These are phyloP conservation scores for Zygotorulaspora mrakii DNA, from an alignment of 1,139 yeast genomes.

Conservation along the genomic window DNA sequence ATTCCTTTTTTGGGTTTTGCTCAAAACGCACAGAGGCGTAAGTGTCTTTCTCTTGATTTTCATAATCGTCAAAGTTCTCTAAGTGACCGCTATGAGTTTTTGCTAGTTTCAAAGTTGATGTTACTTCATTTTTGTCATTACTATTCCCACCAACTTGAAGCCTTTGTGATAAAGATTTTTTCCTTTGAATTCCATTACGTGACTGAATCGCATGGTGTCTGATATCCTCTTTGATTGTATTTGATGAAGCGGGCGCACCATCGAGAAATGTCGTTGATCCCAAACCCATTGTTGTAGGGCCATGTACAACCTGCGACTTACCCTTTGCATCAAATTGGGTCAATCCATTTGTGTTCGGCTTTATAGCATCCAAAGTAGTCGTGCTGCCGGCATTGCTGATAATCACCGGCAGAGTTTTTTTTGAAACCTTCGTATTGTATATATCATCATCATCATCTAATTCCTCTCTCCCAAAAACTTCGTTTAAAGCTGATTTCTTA, in stretches of 20 bases:
- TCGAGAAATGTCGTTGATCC: conserved; percentile 91
- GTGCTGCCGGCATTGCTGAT: conserved; percentile 13
- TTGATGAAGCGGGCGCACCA: conserved; percentile 88
- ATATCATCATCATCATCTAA: conserved; percentile 17
- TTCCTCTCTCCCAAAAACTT: conserved; percentile 29
- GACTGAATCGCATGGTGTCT: conserved; percentile 20
- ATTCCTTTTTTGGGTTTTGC: conserved; percentile 32
- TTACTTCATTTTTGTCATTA: conserved; percentile 3
- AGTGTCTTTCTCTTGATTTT: conserved; percentile 33
- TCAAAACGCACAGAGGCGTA: conserved; percentile 31
- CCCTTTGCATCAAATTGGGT: conserved; percentile 63
- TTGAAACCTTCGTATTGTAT: conserved; percentile 9
- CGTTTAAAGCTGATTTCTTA: conserved; percentile 35
- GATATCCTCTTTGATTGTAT: conserved; percentile 42
- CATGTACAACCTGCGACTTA: conserved; percentile 75
- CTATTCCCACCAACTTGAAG: conserved; percentile 3
- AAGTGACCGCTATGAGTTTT: conserved; percentile 23
- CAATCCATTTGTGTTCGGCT: conserved; percentile 12
- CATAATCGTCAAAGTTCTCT: conserved; percentile 32
- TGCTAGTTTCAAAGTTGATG: conserved; percentile 13
- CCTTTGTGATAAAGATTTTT: conserved; percentile 6
- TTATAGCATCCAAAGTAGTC: conserved; percentile 15
- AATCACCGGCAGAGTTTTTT: conserved; percentile 5
- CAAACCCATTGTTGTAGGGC: conserved; percentile 77
- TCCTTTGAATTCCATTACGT: conserved; percentile 11